Base-by-base conservation (phyloP, 148 eudicot genomes). In the Vaccinium darrowii region DNA sequence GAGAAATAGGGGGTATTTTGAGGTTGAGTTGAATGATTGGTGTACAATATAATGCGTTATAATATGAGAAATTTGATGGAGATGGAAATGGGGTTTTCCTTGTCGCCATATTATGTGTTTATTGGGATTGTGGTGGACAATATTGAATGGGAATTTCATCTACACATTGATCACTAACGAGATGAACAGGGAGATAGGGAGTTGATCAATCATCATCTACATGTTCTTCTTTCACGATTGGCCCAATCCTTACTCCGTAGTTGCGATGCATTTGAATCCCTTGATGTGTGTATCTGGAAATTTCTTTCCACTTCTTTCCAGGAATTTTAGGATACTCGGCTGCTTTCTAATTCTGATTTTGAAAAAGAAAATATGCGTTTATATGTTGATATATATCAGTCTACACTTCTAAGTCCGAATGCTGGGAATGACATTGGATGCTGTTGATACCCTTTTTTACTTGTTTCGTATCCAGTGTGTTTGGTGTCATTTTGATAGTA, bases 61-160 rank as follows among this genome's bases (percentile, higher is more conserved):
- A 75, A 75, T 15, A 10, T 81, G n/a, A 63, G 49, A 10, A 47
- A 63, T 62, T 63, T 63, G 36, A 67, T 67, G 58, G 84, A 65
- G 74, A 50, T 14, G 76, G 43, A 25, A 65, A 49, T 47, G 53
- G 69, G 69, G 30, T n/a, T 63, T 11, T 27, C 36, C 15, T 2
- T 1, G 7, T 30, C 11, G 36, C 11, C 21, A 62, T 58, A 58
- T 80, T 36, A 18, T 58, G 25, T 80, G 16, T 33, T 57, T 80
- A 15, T 3, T 54, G 49, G 63, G 63, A 19, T 33, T 58, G 52
- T 19, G 23, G 63, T 4, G 69, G 51, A 62, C 51, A 36, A 36
- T 58, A 81, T 18, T 81, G 56, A 50, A 43, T 3, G 25, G 69
- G 60, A 36, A 79, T 30, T 79, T 53, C 58, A 23, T 54, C 25